Evolutionary conservation across 148 eudicot genomes (phyloP).

Genomic region (Fallopia convolvulus): DNA sequence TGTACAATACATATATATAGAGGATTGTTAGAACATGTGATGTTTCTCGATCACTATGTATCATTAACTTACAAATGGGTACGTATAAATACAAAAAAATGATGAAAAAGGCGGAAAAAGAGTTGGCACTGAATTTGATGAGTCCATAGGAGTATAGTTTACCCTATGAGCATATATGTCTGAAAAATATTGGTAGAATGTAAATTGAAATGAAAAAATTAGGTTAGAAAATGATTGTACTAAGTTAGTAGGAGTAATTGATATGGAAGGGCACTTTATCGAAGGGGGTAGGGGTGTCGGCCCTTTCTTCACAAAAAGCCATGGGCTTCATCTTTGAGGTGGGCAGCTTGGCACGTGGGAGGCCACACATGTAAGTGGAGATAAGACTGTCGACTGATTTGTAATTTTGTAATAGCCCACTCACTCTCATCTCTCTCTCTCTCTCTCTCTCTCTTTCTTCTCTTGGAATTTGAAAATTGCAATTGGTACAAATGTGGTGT

Average conservation of each 20-base stretch:
- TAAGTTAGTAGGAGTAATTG: not conserved
- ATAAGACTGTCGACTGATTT: not conserved
- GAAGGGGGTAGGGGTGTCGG: constrained; percentile 2
- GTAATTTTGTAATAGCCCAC: not conserved
- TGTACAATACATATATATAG: no score
- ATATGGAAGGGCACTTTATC: not conserved
- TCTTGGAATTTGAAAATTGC: no score
- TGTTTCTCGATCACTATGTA: not conserved
- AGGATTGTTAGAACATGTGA: not conserved
- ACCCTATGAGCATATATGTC: not conserved
- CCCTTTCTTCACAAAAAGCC: constrained; percentile 1
- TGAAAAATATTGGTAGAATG: not conserved
- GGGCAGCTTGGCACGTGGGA: constrained; percentile 11
- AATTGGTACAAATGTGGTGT: no score
- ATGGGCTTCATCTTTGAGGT: not conserved
- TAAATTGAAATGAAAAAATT: not conserved
- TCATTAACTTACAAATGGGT: not conserved
- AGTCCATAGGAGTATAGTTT: not conserved
- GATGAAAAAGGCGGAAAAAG: not conserved
- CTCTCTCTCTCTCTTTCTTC: not conserved
- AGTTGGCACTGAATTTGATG: not conserved
- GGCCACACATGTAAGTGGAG: constrained; percentile 11
- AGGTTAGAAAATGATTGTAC: not conserved
- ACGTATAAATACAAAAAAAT: not conserved
- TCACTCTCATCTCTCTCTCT: not conserved